Base-by-base conservation (phyloP, 2,329 filamentous ascomycete genomes). In the Epichloe bromicola region DNA sequence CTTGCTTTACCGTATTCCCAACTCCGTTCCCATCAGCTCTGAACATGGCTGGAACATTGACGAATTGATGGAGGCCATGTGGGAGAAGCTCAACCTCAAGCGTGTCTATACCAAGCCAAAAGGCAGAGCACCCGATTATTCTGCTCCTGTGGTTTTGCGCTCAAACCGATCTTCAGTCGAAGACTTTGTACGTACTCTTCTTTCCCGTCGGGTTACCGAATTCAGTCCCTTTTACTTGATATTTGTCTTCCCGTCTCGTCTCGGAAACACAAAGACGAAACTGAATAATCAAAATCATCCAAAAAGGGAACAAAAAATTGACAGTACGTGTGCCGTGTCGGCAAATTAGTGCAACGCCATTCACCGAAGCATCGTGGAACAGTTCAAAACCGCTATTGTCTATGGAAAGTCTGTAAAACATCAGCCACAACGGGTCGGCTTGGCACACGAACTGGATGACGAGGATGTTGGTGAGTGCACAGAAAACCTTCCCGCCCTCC, bases 361-460 rank as follows among this genome's bases (percentile, higher is more conserved):
- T 66, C 93, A 98, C 72, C 88, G 93, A 67, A 94, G 82, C 51
- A 97, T 98, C 65, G 78, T 93, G 51, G 93, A 98, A 61, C 85
- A 95, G 60, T 98, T 98, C 77, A 94, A 91, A 70, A 81, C 84
- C 55, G 93, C 93, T 50, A 85, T 98, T 64, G 93, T 98, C 41
- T 98, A 97, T 68, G 93, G 93, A 59, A 93, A 91, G 67, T 96
- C 90, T 51, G 91, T 97, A 59, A 97, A 97, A 77, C 93, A 98
- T 73, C 93, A 97, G 71, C 93, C 93, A 57, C 93, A 98, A 72
- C 82, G 90, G 63, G 93, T 97, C 56, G 93, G 93, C 47, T 77
- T 98, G 57, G 74, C 79, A 49, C 93, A 98, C 67, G 88, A 95
- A 74, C 76, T 98, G 63, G 88, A 82, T 52, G 93, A 98, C 67